These are phyloP conservation scores for Boletales sp. DNA, from an alignment of 768 basidiomycete species.

Conservation along the genomic window DNA sequence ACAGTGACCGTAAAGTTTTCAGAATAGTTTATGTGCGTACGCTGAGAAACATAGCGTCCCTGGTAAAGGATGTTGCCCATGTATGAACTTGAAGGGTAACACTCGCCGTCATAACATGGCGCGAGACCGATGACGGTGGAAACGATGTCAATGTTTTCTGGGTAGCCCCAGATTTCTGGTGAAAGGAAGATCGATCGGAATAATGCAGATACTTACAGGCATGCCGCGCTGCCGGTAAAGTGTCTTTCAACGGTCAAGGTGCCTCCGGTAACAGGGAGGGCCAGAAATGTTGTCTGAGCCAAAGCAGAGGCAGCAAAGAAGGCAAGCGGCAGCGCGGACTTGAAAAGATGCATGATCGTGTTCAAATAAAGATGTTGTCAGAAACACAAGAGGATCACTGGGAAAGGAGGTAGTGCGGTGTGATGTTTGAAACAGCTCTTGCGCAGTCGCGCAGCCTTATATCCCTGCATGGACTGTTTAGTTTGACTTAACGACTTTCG, in stretches of 20 bases:
- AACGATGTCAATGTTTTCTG: constrained; percentile 24
- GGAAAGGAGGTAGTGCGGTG: not conserved
- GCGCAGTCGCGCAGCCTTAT: too few species aligned
- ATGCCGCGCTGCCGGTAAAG: constrained; percentile 6
- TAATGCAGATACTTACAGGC: constrained; percentile 1
- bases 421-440: too few species aligned
- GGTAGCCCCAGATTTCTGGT: constrained; percentile 2
- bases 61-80: too few species aligned
- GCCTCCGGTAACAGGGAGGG: not conserved
- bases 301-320: constrained; percentile 7
- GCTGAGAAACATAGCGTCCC: too few species aligned
- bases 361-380: not conserved
- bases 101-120: too few species aligned
- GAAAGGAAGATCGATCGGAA: not conserved
- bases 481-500: too few species aligned
- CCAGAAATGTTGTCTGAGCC: constrained; percentile 6
- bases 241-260: constrained; percentile 1
- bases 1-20: too few species aligned
- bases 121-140: constrained; percentile 3
- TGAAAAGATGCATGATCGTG: constrained; percentile 15
- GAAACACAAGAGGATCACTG: too few species aligned
- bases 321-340: constrained; percentile 10
- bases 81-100: too few species aligned
- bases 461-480: too few species aligned
- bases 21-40: too few species aligned